Evolutionary conservation across 2,329 filamentous ascomycete genomes (phyloP), one percentile per base, ranked within the genome.

Genomic region (Ophiocordyceps camponoti-saundersi): DNA sequence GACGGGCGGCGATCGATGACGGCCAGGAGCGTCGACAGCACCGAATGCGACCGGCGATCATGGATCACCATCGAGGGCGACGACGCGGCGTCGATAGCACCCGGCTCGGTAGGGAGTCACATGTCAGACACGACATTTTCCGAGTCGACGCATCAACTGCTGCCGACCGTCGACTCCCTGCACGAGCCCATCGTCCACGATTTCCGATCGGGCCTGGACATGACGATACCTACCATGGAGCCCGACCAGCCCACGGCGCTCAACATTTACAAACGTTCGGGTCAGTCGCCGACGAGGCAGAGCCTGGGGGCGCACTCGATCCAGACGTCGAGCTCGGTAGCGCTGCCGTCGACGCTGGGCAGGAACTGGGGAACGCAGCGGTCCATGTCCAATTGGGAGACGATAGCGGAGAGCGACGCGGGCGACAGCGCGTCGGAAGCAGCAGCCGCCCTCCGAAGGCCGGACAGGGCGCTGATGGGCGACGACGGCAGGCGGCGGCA

Each of bases 41-140:
- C 53, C 3, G 48, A 44, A 18, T 55, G 53, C 20, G 55, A 53
- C 15, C 53, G 60, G 41, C 53, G 54, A 36, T 65, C 62, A 2
- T 65, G 62, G 62, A 50, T 62, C 7, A 65, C 62, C 1, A 55
- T 64, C 18, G 62, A 61, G 15, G 55, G 55, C 18, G 52, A 51
- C 7, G 53, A 44, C 15, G 53, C 50, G 20, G 50, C 53, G 21
- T 53, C 53, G 15, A 50, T 39, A 62, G 58, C 40, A 16, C 51
- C 46, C 18, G 59, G 61, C 0, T 46, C 51, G 11, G 48, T 50
- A 26, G 23, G 23, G 11, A 58, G 57, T 26, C 52, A 53, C 4
- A 49, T 48, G 11, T 61, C 59, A 16, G 54, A 55, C 26, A 54
- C 52, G 18, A 58, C 55, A 7, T 54, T 58, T 30, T 52, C 59